phyloP scores from a whole-genome alignment of 352 stramenopile species.

The Phytophthora lateralis region DNA sequence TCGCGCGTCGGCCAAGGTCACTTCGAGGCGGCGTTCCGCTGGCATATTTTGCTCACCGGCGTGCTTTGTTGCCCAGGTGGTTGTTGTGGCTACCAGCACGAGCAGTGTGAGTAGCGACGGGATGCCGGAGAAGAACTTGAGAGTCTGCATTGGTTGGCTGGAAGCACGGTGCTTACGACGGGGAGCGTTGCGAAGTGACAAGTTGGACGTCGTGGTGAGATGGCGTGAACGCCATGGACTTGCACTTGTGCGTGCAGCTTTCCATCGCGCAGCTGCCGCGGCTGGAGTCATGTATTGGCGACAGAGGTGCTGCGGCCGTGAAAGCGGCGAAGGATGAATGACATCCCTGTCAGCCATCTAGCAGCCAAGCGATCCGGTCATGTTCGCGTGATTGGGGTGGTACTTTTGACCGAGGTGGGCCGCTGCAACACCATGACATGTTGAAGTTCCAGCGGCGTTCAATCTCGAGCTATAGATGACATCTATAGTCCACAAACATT shows the following conservation, averaged over 20 bases:
- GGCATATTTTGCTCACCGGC: not conserved
- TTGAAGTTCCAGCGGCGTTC: too few relatives aligned
- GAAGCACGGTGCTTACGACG: not conserved
- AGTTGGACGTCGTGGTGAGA: not conserved
- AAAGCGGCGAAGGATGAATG: conserved; percentile 9
- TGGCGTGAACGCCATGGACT: not conserved
- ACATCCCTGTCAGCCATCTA: conserved; percentile 19
- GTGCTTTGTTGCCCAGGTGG: not conserved
- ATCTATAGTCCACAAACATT: too few relatives aligned
- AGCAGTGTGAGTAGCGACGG: conserved; percentile 9
- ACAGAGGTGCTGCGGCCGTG: conserved; percentile 10
- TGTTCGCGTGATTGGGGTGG: conserved; percentile 21
- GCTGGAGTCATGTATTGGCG: conserved; percentile 7
- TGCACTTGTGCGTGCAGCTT: conserved; percentile 7
- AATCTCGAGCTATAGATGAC: not conserved
- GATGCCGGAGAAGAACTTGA: not conserved
- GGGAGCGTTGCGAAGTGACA: conserved; percentile 18
- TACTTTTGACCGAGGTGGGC: conserved; percentile 12
- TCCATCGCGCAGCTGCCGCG: conserved; percentile 20
- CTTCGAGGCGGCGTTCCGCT: conserved; percentile 2
- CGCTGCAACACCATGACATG: conserved; percentile 11
- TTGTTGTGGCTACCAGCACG: conserved; percentile 3
- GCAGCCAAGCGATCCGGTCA: not conserved
- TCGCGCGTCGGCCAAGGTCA: conserved; percentile 32
- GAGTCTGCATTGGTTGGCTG: conserved; percentile 7